Evolutionary conservation across 2,329 filamentous ascomycete species (phyloP).

Genomic region (Sclerotinia glacialis): DNA sequence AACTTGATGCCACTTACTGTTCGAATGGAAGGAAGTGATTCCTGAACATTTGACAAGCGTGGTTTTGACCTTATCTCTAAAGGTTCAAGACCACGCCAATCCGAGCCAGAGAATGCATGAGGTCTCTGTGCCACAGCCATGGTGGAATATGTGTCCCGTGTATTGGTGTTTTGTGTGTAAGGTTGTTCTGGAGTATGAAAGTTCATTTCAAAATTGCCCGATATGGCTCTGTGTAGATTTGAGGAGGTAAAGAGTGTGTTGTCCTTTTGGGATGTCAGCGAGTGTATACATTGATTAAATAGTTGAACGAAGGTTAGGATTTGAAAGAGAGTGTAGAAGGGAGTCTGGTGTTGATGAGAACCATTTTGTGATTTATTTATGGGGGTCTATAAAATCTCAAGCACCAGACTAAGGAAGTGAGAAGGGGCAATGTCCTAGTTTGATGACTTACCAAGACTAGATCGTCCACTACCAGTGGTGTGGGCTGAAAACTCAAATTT

Average conservation of each 20-base stretch:
- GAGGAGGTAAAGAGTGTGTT: background rate
- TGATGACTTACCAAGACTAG: conserved; percentile 3
- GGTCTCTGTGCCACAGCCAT: conserved; percentile 1
- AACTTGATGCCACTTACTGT: background rate
- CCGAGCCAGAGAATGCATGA: background rate
- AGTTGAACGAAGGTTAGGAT: background rate
- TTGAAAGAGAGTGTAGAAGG: background rate
- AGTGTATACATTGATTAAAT: background rate
- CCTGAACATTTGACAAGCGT: background rate
- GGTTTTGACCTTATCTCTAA: conserved; percentile 12
- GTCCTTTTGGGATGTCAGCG: conserved; percentile 1
- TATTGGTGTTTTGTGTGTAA: background rate
- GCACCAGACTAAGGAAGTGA: background rate
- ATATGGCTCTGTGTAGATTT: background rate
- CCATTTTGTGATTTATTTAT: background rate
- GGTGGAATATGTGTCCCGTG: background rate
- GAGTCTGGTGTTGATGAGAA: background rate
- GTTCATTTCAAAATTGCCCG: conserved; percentile 4
- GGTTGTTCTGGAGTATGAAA: conserved; percentile 3
- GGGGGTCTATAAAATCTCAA: background rate
- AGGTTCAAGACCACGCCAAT: conserved; percentile 6
- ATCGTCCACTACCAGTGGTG: background rate
- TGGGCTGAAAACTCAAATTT: background rate
- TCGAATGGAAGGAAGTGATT: conserved; percentile 15
- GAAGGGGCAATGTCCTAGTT: background rate